Conservation (phyloP, 768 basidiomycete genomes). For the Fistulinella prunicolor region DNA sequence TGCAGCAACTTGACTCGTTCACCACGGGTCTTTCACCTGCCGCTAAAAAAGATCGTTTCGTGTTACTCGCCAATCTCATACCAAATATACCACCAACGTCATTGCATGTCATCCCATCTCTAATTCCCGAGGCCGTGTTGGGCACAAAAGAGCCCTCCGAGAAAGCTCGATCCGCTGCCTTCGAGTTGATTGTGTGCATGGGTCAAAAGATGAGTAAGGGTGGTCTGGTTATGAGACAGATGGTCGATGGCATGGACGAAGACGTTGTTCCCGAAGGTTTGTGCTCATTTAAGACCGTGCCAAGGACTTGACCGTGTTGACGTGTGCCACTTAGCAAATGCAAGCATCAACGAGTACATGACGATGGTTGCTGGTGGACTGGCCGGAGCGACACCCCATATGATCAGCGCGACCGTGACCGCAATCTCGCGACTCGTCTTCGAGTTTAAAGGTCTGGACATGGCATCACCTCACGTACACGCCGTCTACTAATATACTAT, state of each 20-base stretch:
- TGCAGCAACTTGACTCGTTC: constrained; percentile 64
- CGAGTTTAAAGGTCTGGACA: constrained; percentile 80
- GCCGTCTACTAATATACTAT: not conserved
- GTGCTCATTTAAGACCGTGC: constrained; percentile 1
- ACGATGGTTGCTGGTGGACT: constrained; percentile 96
- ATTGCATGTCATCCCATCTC: constrained; percentile 79
- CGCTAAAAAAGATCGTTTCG: constrained; percentile 92
- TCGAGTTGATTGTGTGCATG: constrained; percentile 88
- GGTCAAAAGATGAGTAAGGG: constrained; percentile 88
- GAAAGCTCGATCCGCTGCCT: constrained; percentile 84
- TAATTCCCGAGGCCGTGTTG: constrained; percentile 92
- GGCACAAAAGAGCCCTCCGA: constrained; percentile 97
- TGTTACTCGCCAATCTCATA: constrained; percentile 67
- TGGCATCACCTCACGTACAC: not conserved
- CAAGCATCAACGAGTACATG: constrained; percentile 87
- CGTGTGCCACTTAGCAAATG: constrained; percentile 45
- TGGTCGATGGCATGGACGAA: constrained; percentile 84
- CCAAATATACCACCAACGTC: constrained; percentile 62
- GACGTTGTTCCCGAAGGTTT: constrained; percentile 47
- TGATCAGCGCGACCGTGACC: constrained; percentile 97
- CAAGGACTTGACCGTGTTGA: constrained; percentile 4
- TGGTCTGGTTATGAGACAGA: constrained; percentile 71
- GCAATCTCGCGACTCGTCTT: constrained; percentile 92
- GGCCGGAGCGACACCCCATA: constrained; percentile 91
- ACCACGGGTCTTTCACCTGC: constrained; percentile 68